phyloP scores from a whole-genome alignment of 2,329 filamentous ascomycete species.

The Penicillium nordicum region DNA sequence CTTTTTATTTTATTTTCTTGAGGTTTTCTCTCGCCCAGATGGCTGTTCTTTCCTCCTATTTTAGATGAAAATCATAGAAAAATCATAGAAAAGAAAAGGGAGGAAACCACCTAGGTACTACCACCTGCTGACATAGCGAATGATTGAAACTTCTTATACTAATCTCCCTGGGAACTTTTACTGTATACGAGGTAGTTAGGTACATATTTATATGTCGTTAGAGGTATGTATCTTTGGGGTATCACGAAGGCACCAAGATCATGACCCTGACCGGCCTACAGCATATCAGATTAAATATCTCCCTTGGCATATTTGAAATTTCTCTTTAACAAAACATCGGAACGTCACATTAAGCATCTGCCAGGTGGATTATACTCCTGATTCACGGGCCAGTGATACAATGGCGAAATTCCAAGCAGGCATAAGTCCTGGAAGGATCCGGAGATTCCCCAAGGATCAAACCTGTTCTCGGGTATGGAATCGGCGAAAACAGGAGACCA shows the following conservation, averaged over 20 bases:
- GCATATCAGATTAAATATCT: neutral
- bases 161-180: neutral
- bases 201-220: neutral
- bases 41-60: neutral
- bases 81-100: neutral
- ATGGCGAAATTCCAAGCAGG: neutral
- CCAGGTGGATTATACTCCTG: neutral
- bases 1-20: neutral
- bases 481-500: neutral
- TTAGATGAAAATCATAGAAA: neutral
- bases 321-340: slow-evolving; percentile 30
- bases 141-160: neutral
- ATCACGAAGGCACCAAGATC: no score
- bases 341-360: slow-evolving; percentile 10
- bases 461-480: neutral
- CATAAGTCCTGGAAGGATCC: neutral
- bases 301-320: neutral
- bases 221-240: neutral
- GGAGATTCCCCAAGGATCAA: neutral
- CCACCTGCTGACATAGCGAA: neutral
- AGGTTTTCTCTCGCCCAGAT: neutral
- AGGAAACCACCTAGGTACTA: neutral
- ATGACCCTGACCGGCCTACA: neutral
- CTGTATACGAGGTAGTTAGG: neutral
- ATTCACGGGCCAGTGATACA: neutral